Conservation (phyloP, 257 asterid species). For the Solanum phureja region DNA sequence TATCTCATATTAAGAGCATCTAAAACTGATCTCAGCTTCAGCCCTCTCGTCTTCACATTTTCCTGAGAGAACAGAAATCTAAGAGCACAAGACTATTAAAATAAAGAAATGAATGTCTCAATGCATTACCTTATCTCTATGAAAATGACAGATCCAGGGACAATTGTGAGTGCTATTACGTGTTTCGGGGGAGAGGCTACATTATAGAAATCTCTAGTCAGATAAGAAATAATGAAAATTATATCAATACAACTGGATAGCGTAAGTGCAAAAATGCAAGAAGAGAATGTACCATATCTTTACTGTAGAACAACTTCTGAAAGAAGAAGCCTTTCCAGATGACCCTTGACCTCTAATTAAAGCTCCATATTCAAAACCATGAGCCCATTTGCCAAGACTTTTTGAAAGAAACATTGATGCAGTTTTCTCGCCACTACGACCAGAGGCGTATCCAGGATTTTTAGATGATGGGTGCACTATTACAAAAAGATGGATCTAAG, state of each 20-base stretch:
- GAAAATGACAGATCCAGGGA: slow-evolving; percentile 78
- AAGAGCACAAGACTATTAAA: background rate
- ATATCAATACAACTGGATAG: background rate
- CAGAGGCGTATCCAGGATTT: no score
- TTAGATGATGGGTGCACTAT: no score
- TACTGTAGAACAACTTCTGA: slow-evolving; percentile 51
- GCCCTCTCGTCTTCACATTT: slow-evolving; percentile 36
- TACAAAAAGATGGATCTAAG: no score
- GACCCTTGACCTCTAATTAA: slow-evolving; percentile 53
- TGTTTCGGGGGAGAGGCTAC: slow-evolving; percentile 34
- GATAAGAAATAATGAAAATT: slow-evolving; percentile 10
- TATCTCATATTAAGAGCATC: slow-evolving; percentile 45
- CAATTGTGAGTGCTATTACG: slow-evolving; percentile 15
- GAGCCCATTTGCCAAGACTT: slow-evolving; percentile 44
- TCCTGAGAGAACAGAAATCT: slow-evolving; percentile 40
- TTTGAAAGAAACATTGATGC: slow-evolving; percentile 67
- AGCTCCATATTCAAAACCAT: slow-evolving; percentile 79
- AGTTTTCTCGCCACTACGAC: slow-evolving; percentile 42
- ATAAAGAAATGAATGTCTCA: background rate
- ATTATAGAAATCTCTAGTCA: background rate
- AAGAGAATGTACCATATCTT: slow-evolving; percentile 42
- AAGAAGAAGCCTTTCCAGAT: slow-evolving; percentile 54
- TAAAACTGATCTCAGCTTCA: slow-evolving; percentile 40
- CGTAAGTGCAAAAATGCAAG: background rate
- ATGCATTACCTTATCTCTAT: slow-evolving; percentile 52